Evolutionary conservation across 495 filamentous ascomycete genomes (phyloP).

Genomic region (Annulohypoxylon stygium): DNA sequence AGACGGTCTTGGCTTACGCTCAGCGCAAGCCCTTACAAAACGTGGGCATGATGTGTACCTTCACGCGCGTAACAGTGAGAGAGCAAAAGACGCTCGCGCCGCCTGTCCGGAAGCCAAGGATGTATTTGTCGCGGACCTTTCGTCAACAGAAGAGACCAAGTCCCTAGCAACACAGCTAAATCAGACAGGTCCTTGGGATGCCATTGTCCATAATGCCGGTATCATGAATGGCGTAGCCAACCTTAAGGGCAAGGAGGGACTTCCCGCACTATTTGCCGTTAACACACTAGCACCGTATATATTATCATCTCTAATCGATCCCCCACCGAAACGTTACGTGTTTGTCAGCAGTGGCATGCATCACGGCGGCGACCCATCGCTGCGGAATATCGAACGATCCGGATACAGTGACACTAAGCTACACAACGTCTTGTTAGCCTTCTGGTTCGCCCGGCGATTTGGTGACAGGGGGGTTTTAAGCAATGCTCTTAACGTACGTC

Average conservation of each 20-base stretch:
- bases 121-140: conserved; percentile 65
- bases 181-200: conserved; percentile 63
- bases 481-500: conserved; percentile 59
- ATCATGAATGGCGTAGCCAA: conserved; percentile 58
- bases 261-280: conserved; percentile 67
- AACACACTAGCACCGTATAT: conserved; percentile 72
- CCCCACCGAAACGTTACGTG: conserved; percentile 64
- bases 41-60: conserved; percentile 68
- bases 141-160: conserved; percentile 67
- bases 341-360: conserved; percentile 67
- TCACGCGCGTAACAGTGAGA: conserved; percentile 67
- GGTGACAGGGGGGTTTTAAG: conserved; percentile 60
- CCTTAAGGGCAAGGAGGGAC: conserved; percentile 57
- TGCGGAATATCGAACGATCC: conserved; percentile 46
- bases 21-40: conserved; percentile 63
- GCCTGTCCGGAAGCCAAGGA: conserved; percentile 64
- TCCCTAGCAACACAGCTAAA: conserved; percentile 65
- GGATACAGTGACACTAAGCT: conserved; percentile 67
- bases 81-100: conserved; percentile 59
- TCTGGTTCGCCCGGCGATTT: conserved; percentile 65
- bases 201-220: conserved; percentile 70
- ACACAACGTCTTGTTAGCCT: conserved; percentile 67
- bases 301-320: conserved; percentile 63
- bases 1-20: conserved; percentile 65
- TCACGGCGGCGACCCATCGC: conserved; percentile 58